Conservation (phyloP, 1,284 basidiomycete genomes). For the Volvariella surrecta region DNA sequence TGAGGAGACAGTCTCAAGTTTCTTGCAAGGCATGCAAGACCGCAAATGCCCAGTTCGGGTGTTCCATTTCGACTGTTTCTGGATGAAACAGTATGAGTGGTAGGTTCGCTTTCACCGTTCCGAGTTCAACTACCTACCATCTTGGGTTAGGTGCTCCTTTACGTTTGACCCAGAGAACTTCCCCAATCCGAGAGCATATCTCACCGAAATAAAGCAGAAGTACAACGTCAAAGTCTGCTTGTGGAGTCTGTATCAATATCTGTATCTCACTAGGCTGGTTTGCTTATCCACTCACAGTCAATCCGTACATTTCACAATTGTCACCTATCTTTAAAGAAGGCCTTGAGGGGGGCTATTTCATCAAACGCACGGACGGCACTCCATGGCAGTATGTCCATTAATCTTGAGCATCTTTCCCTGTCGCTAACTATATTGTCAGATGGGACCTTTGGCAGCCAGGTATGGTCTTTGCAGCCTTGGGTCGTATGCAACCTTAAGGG, state of each 20-base stretch:
- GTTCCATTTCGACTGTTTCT: conserved; percentile 74
- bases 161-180: conserved; percentile 72
- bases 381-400: conserved; percentile 55
- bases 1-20: conserved; percentile 55
- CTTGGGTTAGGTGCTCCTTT: conserved; percentile 54
- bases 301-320: conserved; percentile 61
- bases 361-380: conserved; percentile 60
- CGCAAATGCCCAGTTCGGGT: conserved; percentile 65
- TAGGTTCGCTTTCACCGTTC: conserved; percentile 10
- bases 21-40: conserved; percentile 64
- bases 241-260: conserved; percentile 44
- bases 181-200: conserved; percentile 61
- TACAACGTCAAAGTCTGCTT: conserved; percentile 68
- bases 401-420: not conserved
- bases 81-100: conserved; percentile 79
- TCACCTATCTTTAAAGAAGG: conserved; percentile 67
- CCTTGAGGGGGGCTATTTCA: conserved; percentile 55
- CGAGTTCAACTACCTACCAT: not conserved
- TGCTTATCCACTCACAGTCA: conserved; percentile 32
- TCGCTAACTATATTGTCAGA: conserved; percentile 18
- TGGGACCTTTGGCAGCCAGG: conserved; percentile 69
- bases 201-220: conserved; percentile 57
- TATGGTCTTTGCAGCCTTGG: not conserved
- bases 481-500: conserved; percentile 9
- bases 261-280: not conserved